These are phyloP conservation scores for Ustilago hordei DNA, from an alignment of 1,284 basidiomycete species.

Conservation along the genomic window DNA sequence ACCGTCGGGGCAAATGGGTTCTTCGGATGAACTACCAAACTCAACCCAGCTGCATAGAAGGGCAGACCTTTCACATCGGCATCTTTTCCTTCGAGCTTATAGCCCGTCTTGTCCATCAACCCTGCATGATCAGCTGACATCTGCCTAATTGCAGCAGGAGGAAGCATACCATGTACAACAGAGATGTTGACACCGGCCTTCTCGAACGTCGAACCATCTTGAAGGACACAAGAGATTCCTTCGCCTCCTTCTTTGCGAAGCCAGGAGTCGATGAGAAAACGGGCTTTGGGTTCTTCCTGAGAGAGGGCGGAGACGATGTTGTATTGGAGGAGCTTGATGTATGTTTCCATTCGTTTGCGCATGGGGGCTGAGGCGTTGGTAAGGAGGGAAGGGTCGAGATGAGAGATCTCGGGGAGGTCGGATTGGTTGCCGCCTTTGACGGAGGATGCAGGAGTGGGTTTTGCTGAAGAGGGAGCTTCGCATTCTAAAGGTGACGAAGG, in stretches of 20 bases:
- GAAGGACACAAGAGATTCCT: constrained; percentile 89
- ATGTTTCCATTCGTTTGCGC: constrained; percentile 82
- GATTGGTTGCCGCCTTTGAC: constrained; percentile 52
- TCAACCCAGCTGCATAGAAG: constrained; percentile 93
- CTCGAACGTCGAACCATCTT: constrained; percentile 82
- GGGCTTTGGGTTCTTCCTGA: constrained; percentile 75
- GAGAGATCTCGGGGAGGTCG: constrained; percentile 61
- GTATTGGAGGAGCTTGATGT: constrained; percentile 83
- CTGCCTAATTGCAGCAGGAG: constrained; percentile 87
- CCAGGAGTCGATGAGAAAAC: constrained; percentile 91
- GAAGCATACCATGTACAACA: constrained; percentile 87
- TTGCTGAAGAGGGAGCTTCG: constrained; percentile 32
- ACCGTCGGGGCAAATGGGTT: constrained; percentile 84
- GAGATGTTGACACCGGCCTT: constrained; percentile 98
- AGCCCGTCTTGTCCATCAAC: constrained; percentile 62
- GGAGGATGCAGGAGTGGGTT: constrained; percentile 37
- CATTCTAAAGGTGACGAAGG: constrained; percentile 25
- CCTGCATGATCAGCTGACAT: constrained; percentile 92
- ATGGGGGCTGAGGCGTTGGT: constrained; percentile 59
- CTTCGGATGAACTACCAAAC: constrained; percentile 90
- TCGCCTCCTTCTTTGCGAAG: constrained; percentile 83
- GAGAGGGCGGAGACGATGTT: constrained; percentile 85
- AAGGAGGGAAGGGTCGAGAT: constrained; percentile 55
- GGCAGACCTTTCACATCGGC: constrained; percentile 78
- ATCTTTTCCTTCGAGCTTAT: constrained; percentile 70